Base-by-base conservation (phyloP, 169 alveolate genomes). In the Plasmodium malariae region DNA sequence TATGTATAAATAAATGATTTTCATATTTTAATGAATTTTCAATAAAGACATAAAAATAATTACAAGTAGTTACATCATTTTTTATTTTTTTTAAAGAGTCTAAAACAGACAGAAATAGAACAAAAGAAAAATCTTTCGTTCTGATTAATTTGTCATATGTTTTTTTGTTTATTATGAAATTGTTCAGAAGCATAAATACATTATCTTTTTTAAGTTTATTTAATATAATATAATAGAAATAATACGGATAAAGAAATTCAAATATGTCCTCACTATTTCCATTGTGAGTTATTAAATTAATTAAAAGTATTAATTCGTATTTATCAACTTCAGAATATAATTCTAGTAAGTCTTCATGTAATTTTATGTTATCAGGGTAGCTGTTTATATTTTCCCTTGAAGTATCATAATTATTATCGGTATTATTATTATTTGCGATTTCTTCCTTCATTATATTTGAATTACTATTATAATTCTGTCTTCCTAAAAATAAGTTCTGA, bases 211-310 rank as follows among this genome's bases (percentile, higher is more conserved):
- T 26, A 51, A 34, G 69, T 32, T 68, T 17, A 7, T 54, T 68
- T 28, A 60, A 21, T 19, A 68, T 49, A 51, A 83, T 83, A n/a
- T 67, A 54, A 83, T 67, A 83, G 30, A 83, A 49, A 43, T 83
- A 83, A 37, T 14, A 65, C 3, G 80, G 80, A 43, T 83, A 83
- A 14, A 67, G 62, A 83, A 28, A 68, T 49, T 68, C 21, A 54
- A 67, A 83, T 37, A 83, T 57, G 32, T 83, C 65, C 30, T 21
- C 28, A 59, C 32, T 83, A 26, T 55, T 67, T 43, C 68, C 85
- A 83, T 83, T 83, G 43, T 83, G 91, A 7, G 91, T 83, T 67
- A 83, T 70, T 83, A 83, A 83, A 83, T 83, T 83, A 55, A 83
- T 83, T 83, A 83, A 83, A 68, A 83, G 68, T 67, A 83, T 49